Evolutionary conservation across 495 filamentous ascomycete species (phyloP).

Genomic region (Pyronema omphalodes): DNA sequence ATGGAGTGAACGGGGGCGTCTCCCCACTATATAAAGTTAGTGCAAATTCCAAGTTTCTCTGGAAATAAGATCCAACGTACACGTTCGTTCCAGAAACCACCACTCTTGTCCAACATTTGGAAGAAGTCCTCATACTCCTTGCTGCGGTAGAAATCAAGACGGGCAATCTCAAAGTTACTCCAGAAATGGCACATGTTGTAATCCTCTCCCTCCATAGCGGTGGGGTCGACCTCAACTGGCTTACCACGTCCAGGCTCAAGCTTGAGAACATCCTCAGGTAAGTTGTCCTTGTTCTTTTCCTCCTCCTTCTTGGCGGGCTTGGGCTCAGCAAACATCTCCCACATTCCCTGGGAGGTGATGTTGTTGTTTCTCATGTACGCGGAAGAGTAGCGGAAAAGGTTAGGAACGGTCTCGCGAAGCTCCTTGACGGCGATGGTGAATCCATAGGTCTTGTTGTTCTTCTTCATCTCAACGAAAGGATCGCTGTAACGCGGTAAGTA

Average conservation of each 20-base stretch:
- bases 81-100: conserved; percentile 97
- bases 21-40: conserved; percentile 56
- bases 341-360: conserved; percentile 75
- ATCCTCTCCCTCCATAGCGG: conserved; percentile 89
- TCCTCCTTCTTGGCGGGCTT: conserved; percentile 27
- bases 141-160: conserved; percentile 86
- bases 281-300: conserved; percentile 30
- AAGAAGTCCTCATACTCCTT: conserved; percentile 97
- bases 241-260: conserved; percentile 54
- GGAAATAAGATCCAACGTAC: conserved; percentile 35
- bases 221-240: conserved; percentile 65
- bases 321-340: conserved; percentile 85
- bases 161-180: conserved; percentile 99
- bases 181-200: conserved; percentile 99
- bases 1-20: conserved; percentile 98
- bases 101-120: conserved; percentile 95
- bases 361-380: conserved; percentile 92
- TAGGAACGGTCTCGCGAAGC: conserved; percentile 91
- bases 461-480: conserved; percentile 84
- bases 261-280: conserved; percentile 69
- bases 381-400: conserved; percentile 99
- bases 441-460: conserved; percentile 90
- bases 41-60: conserved; percentile 6
- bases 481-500: conserved; percentile 40
- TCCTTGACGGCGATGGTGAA: conserved; percentile 99